Conservation (phyloP, 1,284 basidiomycete genomes). For the Ceratobasidium sp. region DNA sequence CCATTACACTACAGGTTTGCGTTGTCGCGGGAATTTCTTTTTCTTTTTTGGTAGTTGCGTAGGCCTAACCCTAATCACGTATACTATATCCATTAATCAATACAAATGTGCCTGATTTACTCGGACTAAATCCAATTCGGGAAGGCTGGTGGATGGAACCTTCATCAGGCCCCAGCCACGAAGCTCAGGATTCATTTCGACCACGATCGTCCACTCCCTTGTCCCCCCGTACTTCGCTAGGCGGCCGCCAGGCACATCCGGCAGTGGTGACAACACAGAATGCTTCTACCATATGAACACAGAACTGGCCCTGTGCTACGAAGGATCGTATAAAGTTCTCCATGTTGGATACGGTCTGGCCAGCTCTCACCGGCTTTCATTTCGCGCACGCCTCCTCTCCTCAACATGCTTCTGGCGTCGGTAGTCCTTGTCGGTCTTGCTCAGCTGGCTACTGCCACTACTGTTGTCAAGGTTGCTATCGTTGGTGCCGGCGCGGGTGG, state of each 20-base stretch:
- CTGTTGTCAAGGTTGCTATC: constrained; percentile 71
- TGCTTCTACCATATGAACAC: neutral
- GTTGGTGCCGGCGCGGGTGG: constrained; percentile 82
- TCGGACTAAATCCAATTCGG: neutral
- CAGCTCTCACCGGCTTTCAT: constrained; percentile 14
- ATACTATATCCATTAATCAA: neutral
- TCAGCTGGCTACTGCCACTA: neutral
- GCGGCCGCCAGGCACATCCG: constrained; percentile 11
- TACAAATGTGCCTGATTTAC: neutral
- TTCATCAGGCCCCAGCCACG: neutral
- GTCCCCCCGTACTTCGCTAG: neutral
- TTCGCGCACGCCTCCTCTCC: neutral
- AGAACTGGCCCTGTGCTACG: neutral
- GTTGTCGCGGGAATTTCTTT: constrained; percentile 49
- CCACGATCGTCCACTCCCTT: constrained; percentile 8
- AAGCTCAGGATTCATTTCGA: neutral
- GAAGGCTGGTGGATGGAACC: neutral
- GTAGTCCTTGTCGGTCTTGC: neutral
- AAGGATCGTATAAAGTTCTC: constrained; percentile 10
- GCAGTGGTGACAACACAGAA: neutral
- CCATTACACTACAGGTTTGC: constrained; percentile 49
- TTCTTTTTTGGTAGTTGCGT: neutral
- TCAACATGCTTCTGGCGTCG: neutral
- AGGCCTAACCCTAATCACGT: constrained; percentile 26
- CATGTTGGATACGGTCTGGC: neutral